Conservation (phyloP, 2,329 filamentous ascomycete species). For the Pseudocercospora macadamiae region DNA sequence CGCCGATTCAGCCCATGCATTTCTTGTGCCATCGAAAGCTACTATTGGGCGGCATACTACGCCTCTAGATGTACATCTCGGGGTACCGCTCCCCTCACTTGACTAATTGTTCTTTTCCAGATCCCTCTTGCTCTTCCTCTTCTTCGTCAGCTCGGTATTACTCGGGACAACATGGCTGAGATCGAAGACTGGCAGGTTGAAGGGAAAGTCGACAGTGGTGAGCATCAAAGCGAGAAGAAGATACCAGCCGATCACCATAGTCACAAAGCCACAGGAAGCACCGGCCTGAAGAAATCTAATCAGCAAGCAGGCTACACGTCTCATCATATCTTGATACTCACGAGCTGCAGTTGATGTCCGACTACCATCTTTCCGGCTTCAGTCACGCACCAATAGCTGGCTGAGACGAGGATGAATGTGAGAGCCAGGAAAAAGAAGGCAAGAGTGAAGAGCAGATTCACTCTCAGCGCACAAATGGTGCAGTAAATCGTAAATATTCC, state of each 20-base stretch:
- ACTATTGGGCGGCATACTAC: no score
- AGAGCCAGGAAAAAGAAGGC: slow-evolving; percentile 27
- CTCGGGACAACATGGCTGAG: slow-evolving; percentile 22
- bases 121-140: slow-evolving; percentile 18
- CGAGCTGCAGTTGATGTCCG: slow-evolving; percentile 10
- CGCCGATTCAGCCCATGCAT: no score
- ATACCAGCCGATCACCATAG: slow-evolving; percentile 27
- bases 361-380: slow-evolving; percentile 12
- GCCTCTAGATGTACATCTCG: no score
- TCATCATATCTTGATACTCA: background rate
- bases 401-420: slow-evolving; percentile 23
- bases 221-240: slow-evolving; percentile 26
- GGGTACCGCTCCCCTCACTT: no score
- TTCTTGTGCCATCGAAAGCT: no score
- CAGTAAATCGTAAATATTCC: slow-evolving; percentile 26
- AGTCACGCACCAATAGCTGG: slow-evolving; percentile 20
- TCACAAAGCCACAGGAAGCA: slow-evolving; percentile 23
- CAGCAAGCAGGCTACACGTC: background rate
- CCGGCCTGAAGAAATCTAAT: slow-evolving; percentile 17
- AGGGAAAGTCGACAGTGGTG: slow-evolving; percentile 25
- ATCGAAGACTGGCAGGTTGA: slow-evolving; percentile 27
- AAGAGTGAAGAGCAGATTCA: slow-evolving; percentile 22
- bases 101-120: slow-evolving; percentile 14
- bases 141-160: slow-evolving; percentile 21
- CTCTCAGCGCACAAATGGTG: slow-evolving; percentile 23